Conservation (phyloP, 106 monocot genomes). For the Hemerocallis citrina region DNA sequence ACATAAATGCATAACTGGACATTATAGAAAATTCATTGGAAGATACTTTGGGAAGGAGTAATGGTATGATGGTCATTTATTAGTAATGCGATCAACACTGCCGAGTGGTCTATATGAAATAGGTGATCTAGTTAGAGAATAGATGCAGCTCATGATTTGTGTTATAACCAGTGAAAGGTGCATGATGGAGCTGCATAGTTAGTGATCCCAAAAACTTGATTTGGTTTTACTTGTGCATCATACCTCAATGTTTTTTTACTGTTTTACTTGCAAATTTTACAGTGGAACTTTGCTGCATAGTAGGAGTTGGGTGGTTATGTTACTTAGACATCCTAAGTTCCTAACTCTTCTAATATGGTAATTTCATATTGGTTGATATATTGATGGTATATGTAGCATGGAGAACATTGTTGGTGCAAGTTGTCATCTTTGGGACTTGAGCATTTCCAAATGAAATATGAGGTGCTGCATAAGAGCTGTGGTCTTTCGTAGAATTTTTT, state of each 20-base stretch:
- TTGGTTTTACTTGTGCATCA: not conserved
- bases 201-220: not conserved
- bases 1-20: too few species aligned
- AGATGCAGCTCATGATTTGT: not conserved
- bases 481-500: too few species aligned
- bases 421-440: not conserved
- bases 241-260: not conserved
- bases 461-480: not conserved
- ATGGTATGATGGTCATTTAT: not conserved
- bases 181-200: not conserved
- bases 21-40: not conserved
- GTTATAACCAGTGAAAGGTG: not conserved
- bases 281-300: not conserved
- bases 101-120: not conserved
- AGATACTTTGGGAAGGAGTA: not conserved
- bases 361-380: not conserved
- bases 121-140: not conserved
- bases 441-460: not conserved
- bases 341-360: not conserved
- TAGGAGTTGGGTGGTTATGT: not conserved
- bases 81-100: not conserved
- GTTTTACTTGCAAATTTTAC: not conserved
- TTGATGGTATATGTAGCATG: not conserved
- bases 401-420: not conserved
- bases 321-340: not conserved